Evolutionary conservation across 352 stramenopile genomes (phyloP), one percentile per base, ranked within the genome.

Genomic region (Phytophthora sp.): DNA sequence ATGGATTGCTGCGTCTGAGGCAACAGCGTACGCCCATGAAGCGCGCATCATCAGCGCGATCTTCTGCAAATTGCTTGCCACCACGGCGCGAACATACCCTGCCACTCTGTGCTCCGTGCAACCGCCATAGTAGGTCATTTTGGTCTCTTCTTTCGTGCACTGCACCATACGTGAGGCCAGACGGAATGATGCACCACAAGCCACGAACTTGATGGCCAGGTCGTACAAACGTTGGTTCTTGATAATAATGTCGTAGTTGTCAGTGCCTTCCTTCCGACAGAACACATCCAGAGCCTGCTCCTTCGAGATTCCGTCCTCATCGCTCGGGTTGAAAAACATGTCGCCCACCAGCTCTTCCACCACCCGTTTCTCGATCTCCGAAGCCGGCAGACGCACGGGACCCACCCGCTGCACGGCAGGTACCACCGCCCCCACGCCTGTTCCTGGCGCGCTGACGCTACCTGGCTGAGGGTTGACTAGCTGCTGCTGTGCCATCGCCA

Each of bases 221-320:
- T 89, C 80, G 32, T 81, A 89, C 32, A 88, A 50, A 1, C 80
- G 76, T 59, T 87, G 77, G 64, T 89, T 88, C 60, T 84, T 87
- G 50, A 89, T 79, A 4, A 64, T 5, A 32, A 88, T 83, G 24
- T 84, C 74, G 60, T 86, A 89, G 43, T 80, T 85, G 15, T 55
- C 65, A 2, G 38, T 9, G 17, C 54, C 62, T 12, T 65, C 41
- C 38, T 84, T 88, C 28, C 34, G 62, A n/a, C 51, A 61, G 61
- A 89, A 89, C 44, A 83, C 74, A 17, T 78, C 58, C n/a, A 87
- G 63, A 23, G 72, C 69, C 24, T 80, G 69, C 8, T 72, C 58
- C 28, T 74, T 78, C 1, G 64, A 74, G 4, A 85, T 44, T 18
- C 65, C 69, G 0, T 66, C 50, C 56, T 87, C 79, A 32, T 87